These are phyloP conservation scores for Xylaria sp. DNA, from an alignment of 2,329 filamentous ascomycete genomes.

Conservation along the genomic window DNA sequence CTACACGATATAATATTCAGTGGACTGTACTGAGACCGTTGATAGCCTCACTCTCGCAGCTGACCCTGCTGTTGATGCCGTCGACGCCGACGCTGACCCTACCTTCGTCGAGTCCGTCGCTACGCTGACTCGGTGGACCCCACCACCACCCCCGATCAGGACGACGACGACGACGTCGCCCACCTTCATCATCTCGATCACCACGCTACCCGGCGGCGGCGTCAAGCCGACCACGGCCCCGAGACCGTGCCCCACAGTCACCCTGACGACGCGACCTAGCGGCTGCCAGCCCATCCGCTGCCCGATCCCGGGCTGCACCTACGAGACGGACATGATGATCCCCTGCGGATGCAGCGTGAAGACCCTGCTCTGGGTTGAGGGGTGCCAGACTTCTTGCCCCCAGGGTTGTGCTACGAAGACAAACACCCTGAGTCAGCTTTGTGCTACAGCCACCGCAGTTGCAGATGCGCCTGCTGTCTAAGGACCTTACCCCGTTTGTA, in stretches of 20 bases:
- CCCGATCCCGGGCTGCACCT: conserved; percentile 45
- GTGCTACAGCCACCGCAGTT: conserved; percentile 14
- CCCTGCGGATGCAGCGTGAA: conserved; percentile 44
- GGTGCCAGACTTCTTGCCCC: conserved; percentile 44
- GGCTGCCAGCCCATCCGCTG: conserved; percentile 43
- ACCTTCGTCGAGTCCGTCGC: neutral
- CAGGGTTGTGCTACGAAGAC: conserved; percentile 43
- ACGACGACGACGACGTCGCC: conserved; percentile 6
- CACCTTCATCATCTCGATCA: conserved; percentile 36
- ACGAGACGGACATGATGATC: conserved; percentile 38
- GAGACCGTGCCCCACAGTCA: conserved; percentile 42
- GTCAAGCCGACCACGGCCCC: conserved; percentile 13
- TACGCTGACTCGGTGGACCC: neutral
- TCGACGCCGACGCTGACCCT: neutral
- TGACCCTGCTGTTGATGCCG: neutral
- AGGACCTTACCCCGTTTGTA: neutral
- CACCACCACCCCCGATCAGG: conserved; percentile 1
- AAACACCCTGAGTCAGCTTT: conserved; percentile 38
- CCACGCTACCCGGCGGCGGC: conserved; percentile 13
- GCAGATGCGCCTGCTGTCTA: neutral
- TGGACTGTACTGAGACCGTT: neutral
- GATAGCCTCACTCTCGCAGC: conserved; percentile 1
- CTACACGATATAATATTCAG: neutral
- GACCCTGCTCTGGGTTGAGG: conserved; percentile 44
- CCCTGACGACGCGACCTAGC: conserved; percentile 42